Conservation (phyloP, 2,329 filamentous ascomycete species). For the Coniochaeta ligniaria region DNA sequence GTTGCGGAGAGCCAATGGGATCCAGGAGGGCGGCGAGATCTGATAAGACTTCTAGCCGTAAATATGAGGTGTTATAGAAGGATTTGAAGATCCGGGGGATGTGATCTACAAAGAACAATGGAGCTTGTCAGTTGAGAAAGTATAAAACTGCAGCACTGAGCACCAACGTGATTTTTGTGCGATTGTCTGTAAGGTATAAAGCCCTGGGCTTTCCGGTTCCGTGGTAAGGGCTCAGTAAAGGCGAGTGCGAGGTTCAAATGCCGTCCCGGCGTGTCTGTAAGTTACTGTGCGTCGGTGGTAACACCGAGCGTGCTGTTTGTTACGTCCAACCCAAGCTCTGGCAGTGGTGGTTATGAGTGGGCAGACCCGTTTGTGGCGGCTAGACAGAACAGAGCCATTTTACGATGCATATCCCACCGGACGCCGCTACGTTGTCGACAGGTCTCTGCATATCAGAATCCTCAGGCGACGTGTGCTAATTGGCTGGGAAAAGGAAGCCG, state of each 20-base stretch:
- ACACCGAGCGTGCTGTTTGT: background rate
- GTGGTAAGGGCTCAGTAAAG: background rate
- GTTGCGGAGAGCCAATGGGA: background rate
- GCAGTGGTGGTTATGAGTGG: background rate
- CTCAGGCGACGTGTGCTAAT: constrained; percentile 3
- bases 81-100: background rate
- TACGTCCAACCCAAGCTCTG: background rate
- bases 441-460: constrained; percentile 9
- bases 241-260: background rate
- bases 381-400: background rate
- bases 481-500: constrained; percentile 7
- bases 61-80: background rate
- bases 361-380: background rate
- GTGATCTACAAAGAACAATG: background rate
- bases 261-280: background rate
- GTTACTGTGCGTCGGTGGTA: background rate
- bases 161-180: background rate
- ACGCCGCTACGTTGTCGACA: background rate
- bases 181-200: background rate
- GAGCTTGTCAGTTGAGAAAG: background rate
- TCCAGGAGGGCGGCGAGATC: background rate
- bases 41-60: background rate
- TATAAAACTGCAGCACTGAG: background rate
- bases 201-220: background rate
- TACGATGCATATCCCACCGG: background rate